These are phyloP conservation scores for Sphagnum magellanicum DNA, from an alignment of 228 moss, liverwort and hornwort genomes.

Conservation along the genomic window DNA sequence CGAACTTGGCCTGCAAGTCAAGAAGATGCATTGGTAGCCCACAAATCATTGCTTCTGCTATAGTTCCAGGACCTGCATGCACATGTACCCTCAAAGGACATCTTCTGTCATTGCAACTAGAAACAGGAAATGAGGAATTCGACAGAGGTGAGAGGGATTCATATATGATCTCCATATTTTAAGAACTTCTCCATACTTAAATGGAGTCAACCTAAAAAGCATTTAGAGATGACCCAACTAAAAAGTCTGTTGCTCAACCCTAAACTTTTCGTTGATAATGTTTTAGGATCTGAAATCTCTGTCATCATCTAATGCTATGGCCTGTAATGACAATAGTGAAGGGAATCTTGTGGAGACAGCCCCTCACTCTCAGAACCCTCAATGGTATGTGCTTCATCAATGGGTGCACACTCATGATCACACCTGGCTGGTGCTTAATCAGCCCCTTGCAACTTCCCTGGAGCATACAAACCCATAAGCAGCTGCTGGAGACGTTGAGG, in stretches of 20 bases:
- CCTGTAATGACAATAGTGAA: slow-evolving; percentile 96
- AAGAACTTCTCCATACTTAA: too few relatives aligned
- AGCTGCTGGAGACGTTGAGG: background rate
- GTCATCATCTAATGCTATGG: slow-evolving; percentile 29
- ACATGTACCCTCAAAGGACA: background rate
- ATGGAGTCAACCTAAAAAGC: too few relatives aligned
- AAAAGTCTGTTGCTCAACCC: too few relatives aligned
- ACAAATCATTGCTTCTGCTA: slow-evolving; percentile 93
- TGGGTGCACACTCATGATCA: slow-evolving; percentile 96
- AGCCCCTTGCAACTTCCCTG: slow-evolving; percentile 93
- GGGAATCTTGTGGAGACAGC: slow-evolving; percentile 85
- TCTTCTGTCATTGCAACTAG: too few relatives aligned
- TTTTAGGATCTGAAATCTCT: too few relatives aligned
- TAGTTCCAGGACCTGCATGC: slow-evolving; percentile 99
- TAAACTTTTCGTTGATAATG: too few relatives aligned
- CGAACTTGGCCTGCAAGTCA: slow-evolving; percentile 85
- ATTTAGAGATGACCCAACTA: too few relatives aligned
- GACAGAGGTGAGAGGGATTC: too few relatives aligned
- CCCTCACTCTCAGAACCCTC: slow-evolving; percentile 78
- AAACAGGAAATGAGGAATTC: too few relatives aligned
- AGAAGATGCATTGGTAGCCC: slow-evolving; percentile 88
- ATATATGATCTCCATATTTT: too few relatives aligned
- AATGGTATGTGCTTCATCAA: slow-evolving; percentile 96
- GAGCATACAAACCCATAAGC: too few relatives aligned
- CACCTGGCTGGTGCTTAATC: slow-evolving; percentile 85